phyloP scores from a whole-genome alignment of 495 filamentous ascomycete genomes.

The Aspergillus hancockii region DNA sequence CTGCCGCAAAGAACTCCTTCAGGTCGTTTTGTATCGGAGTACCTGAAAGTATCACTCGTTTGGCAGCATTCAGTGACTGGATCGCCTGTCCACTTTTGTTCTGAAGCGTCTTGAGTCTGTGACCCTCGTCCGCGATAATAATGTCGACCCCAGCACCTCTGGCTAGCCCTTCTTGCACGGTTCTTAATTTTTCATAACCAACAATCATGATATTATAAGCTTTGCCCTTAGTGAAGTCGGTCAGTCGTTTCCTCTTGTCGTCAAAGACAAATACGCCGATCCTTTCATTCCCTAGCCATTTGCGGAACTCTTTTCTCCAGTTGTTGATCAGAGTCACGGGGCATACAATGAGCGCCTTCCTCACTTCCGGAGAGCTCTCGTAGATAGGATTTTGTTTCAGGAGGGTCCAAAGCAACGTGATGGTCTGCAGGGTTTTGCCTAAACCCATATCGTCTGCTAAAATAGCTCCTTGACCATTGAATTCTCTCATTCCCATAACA shows the following conservation, averaged over 20 bases:
- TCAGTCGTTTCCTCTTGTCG: slow-evolving; percentile 64
- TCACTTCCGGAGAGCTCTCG: slow-evolving; percentile 61
- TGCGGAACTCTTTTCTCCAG: slow-evolving; percentile 77
- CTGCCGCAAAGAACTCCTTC: slow-evolving; percentile 75
- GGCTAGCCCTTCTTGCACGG: slow-evolving; percentile 66
- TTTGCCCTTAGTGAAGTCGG: slow-evolving; percentile 76
- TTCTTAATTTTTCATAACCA: slow-evolving; percentile 76
- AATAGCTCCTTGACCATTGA: slow-evolving; percentile 73
- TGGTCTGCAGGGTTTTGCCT: slow-evolving; percentile 80
- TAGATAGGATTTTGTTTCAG: slow-evolving; percentile 78
- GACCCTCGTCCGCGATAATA: slow-evolving; percentile 80
- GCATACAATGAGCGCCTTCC: slow-evolving; percentile 80
- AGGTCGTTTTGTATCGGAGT: slow-evolving; percentile 83
- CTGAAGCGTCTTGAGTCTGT: slow-evolving; percentile 77
- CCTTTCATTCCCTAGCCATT: slow-evolving; percentile 78
- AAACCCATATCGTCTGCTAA: slow-evolving; percentile 84
- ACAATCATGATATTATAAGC: slow-evolving; percentile 80
- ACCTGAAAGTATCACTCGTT: slow-evolving; percentile 71
- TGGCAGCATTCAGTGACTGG: slow-evolving; percentile 65
- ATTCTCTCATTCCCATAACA: slow-evolving; percentile 76
- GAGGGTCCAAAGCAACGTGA: slow-evolving; percentile 76
- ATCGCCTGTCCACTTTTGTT: slow-evolving; percentile 81
- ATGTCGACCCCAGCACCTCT: slow-evolving; percentile 69
- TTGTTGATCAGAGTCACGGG: slow-evolving; percentile 79
- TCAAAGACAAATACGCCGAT: slow-evolving; percentile 76